Evolutionary conservation across 768 basidiomycete species (phyloP).

Genomic region (Auricularia heimuer): DNA sequence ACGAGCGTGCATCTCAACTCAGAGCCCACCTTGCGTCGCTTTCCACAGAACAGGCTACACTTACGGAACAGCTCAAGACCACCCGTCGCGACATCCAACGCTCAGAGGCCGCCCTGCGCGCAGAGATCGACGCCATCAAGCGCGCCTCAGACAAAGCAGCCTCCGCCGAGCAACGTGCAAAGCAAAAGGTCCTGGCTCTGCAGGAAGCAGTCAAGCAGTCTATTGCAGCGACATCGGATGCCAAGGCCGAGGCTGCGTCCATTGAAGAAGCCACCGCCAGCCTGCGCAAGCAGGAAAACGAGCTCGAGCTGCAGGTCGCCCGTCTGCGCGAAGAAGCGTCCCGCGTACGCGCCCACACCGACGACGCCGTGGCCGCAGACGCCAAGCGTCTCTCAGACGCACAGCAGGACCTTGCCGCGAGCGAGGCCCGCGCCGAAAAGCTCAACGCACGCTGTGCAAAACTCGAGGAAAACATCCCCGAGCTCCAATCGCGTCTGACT

Average conservation of each 20-base stretch:
- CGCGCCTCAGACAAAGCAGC: slow-evolving; percentile 73
- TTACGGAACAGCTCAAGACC: slow-evolving; percentile 62
- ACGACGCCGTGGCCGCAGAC: slow-evolving; percentile 38
- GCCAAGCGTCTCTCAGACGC: slow-evolving; percentile 46
- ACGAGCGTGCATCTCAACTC: slow-evolving; percentile 59
- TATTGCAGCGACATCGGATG: slow-evolving; percentile 39
- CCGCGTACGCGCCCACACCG: slow-evolving; percentile 17
- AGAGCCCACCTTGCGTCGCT: slow-evolving; percentile 56
- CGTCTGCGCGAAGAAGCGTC: slow-evolving; percentile 21
- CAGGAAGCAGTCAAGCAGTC: slow-evolving; percentile 84
- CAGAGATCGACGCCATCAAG: slow-evolving; percentile 78
- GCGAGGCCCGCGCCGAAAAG: slow-evolving; percentile 58
- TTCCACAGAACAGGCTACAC: slow-evolving; percentile 54
- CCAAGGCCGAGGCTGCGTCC: slow-evolving; percentile 30
- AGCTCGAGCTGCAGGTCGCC: slow-evolving; percentile 22
- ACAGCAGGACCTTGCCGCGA: slow-evolving; percentile 45
- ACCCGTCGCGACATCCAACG: slow-evolving; percentile 76
- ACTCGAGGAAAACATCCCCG: slow-evolving; percentile 46
- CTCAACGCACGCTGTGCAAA: slow-evolving; percentile 55
- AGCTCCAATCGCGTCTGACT: slow-evolving; percentile 57
- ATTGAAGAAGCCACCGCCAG: slow-evolving; percentile 26
- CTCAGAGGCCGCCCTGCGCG: slow-evolving; percentile 66
- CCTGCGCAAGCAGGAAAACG: not conserved
- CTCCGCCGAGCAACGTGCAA: slow-evolving; percentile 64
- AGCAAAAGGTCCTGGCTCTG: slow-evolving; percentile 77